Evolutionary conservation across 2,329 filamentous ascomycete species (phyloP).

Genomic region (Sclerotinia subarctica): DNA sequence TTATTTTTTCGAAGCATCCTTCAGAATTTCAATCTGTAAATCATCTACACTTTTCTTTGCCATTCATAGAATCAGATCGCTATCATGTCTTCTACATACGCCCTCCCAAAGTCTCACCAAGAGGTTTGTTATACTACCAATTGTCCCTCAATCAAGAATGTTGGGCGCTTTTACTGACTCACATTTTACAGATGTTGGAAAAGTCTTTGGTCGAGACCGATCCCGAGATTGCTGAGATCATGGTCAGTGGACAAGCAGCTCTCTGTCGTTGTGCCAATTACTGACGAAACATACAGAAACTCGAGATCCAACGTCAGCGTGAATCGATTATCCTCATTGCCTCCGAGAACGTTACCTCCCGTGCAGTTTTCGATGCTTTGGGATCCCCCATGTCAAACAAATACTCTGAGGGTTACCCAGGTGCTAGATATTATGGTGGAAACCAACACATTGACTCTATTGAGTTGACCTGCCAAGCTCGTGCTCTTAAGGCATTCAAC

Average conservation of each 20-base stretch:
- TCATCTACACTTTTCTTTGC: not conserved
- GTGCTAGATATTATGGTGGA: slow-evolving; percentile 97
- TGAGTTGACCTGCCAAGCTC: slow-evolving; percentile 90
- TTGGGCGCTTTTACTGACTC: slow-evolving; percentile 26
- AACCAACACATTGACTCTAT: slow-evolving; percentile 99
- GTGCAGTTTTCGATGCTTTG: slow-evolving; percentile 95
- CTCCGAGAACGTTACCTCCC: slow-evolving; percentile 98
- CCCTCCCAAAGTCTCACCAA: slow-evolving; percentile 63
- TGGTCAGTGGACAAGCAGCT: slow-evolving; percentile 60
- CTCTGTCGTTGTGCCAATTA: not conserved
- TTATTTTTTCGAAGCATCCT: not conserved
- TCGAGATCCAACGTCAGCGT: slow-evolving; percentile 93
- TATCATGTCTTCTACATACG: slow-evolving; percentile 46
- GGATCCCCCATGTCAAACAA: slow-evolving; percentile 97
- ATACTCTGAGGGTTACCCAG: slow-evolving; percentile 98
- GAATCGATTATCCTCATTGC: slow-evolving; percentile 99
- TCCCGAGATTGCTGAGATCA: slow-evolving; percentile 92
- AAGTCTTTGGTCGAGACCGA: slow-evolving; percentile 88
- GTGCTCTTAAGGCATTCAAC: slow-evolving; percentile 88
- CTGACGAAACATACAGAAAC: slow-evolving; percentile 55
- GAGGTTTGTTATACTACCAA: slow-evolving; percentile 49
- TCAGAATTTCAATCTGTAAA: not conserved
- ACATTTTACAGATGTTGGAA: slow-evolving; percentile 75
- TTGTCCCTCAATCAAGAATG: not conserved
- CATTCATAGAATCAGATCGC: slow-evolving; percentile 9